Evolutionary conservation across 2,329 filamentous ascomycete species (phyloP).

Genomic region (Microascus cirrosus): DNA sequence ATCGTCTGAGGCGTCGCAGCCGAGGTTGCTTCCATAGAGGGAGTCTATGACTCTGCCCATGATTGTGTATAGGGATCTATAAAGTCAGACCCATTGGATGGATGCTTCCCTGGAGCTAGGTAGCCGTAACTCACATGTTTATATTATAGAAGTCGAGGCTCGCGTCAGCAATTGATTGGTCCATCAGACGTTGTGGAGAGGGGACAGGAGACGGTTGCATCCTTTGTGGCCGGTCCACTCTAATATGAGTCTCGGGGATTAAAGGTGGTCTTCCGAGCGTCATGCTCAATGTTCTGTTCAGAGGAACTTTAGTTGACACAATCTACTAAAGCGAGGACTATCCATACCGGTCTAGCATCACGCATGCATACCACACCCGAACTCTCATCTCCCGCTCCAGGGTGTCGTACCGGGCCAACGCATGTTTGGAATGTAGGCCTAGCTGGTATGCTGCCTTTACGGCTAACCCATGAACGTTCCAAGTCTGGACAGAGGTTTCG

Average conservation of each 20-base stretch:
- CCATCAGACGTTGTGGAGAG: neutral
- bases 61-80: neutral
- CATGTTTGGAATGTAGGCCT: constrained; percentile 15
- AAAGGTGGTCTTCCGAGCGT: neutral
- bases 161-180: neutral
- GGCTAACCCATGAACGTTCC: constrained; percentile 16
- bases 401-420: neutral
- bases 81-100: neutral
- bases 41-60: neutral
- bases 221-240: neutral
- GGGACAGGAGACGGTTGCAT: neutral
- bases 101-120: no score
- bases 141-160: neutral
- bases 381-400: neutral
- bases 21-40: constrained; percentile 2
- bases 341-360: constrained; percentile 2
- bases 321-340: neutral
- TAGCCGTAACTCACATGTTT: neutral
- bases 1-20: neutral
- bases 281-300: constrained; percentile 1
- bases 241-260: constrained; percentile 1
- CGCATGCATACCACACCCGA: constrained; percentile 1
- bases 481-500: constrained; percentile 20
- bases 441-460: constrained; percentile 21
- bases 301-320: neutral